Evolutionary conservation across 202 grass and related monocot species (phyloP).

Genomic region (Cymbopogon flexuosus): DNA sequence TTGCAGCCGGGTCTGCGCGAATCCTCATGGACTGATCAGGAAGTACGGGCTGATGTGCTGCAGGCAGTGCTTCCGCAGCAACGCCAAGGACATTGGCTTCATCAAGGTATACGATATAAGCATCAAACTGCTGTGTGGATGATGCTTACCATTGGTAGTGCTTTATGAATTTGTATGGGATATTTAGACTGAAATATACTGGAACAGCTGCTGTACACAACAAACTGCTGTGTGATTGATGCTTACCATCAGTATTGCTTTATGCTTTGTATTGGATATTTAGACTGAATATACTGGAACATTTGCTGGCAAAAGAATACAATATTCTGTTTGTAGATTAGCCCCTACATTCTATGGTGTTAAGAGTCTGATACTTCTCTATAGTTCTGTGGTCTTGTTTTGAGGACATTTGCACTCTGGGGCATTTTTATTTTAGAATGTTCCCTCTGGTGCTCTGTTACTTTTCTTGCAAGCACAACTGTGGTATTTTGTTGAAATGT

Average conservation of each 20-base stretch:
- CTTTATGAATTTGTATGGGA: too few relatives aligned
- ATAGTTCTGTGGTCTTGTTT: neutral
- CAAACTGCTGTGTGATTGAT: neutral
- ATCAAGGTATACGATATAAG: constrained; percentile 53
- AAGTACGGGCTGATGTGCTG: constrained; percentile 88
- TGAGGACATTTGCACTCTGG: neutral
- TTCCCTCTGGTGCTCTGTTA: neutral
- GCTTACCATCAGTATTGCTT: neutral
- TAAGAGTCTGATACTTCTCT: neutral
- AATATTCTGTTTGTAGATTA: neutral
- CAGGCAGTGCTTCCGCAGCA: constrained; percentile 86
- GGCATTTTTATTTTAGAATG: neutral
- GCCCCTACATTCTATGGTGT: neutral
- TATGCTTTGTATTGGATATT: neutral
- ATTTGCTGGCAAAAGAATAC: neutral
- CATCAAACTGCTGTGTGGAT: neutral
- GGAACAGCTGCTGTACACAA: too few relatives aligned
- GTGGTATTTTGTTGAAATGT: neutral
- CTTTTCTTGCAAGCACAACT: neutral
- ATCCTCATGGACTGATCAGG: constrained; percentile 81
- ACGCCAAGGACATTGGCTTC: constrained; percentile 85
- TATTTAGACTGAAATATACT: too few relatives aligned
- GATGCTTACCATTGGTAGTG: neutral
- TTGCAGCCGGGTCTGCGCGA: constrained; percentile 69
- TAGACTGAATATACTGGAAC: neutral